Base-by-base conservation (phyloP, 108 stramenopile species). In the Pseudonitzschia delicatissima region DNA sequence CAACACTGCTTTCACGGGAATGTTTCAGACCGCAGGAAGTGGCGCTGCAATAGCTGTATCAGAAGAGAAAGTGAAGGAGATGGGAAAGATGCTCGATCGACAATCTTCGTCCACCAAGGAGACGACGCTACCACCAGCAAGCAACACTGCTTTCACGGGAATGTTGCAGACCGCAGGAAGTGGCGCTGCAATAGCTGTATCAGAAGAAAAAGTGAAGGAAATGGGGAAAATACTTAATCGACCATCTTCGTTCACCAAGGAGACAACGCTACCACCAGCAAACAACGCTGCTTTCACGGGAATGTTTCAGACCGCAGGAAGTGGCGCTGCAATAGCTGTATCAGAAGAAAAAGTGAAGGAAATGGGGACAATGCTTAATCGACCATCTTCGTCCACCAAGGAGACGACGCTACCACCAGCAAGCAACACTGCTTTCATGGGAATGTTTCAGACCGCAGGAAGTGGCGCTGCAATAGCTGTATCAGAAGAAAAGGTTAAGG, bases 21-120 rank as follows among this genome's bases (percentile, higher is more conserved):
- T 47, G 33, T 84, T 84, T 65, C 74, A 67, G 49, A 84, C 71
- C 51, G 80, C 80, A 25, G 80, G 83, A 45, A 67, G 48, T 12
- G 45, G 66, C 8, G 49, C 39, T 45, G 8, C 57, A 13, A 76
- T 81, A 7, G 3, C 48, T 36, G 71, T 84, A 4, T 73, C 76
- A 0, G 68, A 81, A 33, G 66, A 73, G 36, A 50, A 49, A 4
- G 21, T 79, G 47, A 44, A 42, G 12, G 72, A 69, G 61, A 74
- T 70, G 11, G 45, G 42, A 15, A 63, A 75, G 32, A 25, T 83
- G 21, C 58, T 79, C 11, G 33, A 73, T 11, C 40, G 31, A 26
- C 50, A 49, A 13, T 52, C 26, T 42, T 52, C 26, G 21, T 71
- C 51, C 17, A 23, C 6, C 18, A 59, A 32, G 11, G 39, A 28